Evolutionary conservation across 805 yeast species (phyloP).

Genomic region (Starmerella floricola): DNA sequence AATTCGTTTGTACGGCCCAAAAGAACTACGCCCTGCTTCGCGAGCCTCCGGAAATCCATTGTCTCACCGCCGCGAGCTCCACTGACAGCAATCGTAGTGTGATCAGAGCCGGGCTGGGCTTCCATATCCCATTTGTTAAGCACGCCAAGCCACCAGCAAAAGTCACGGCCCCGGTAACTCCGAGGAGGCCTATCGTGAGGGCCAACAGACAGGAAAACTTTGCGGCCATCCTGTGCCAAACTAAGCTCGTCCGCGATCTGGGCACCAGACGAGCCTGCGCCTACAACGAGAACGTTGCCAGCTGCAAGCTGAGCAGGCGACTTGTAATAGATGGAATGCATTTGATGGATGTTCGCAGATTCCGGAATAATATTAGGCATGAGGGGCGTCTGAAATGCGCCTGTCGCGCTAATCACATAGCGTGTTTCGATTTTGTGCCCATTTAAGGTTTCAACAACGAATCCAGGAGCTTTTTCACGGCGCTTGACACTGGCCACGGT

Average conservation of each 20-base stretch:
- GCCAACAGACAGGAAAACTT: slow-evolving; percentile 15
- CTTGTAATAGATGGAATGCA: slow-evolving; percentile 16
- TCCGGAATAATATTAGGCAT: slow-evolving; percentile 14
- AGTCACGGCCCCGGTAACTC: slow-evolving; percentile 18
- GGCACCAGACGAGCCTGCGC: slow-evolving; percentile 20
- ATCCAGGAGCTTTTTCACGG: slow-evolving; percentile 3
- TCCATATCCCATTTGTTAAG: slow-evolving; percentile 19
- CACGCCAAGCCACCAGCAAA: slow-evolving; percentile 21
- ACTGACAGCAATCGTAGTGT: slow-evolving; percentile 20
- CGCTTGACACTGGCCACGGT: slow-evolving; percentile 6
- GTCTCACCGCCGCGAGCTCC: slow-evolving; percentile 19
- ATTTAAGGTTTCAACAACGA: slow-evolving; percentile 4
- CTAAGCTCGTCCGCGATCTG: slow-evolving; percentile 19
- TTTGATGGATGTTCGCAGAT: slow-evolving; percentile 2
- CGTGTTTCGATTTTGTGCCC: background rate
- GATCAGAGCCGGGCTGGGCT: slow-evolving; percentile 7
- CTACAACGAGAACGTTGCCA: slow-evolving; percentile 17
- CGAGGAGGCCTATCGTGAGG: slow-evolving; percentile 19
- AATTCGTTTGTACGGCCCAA: slow-evolving; percentile 14
- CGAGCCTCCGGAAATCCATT: slow-evolving; percentile 18
- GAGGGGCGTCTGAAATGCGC: slow-evolving; percentile 17
- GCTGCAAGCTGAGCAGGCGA: slow-evolving; percentile 12
- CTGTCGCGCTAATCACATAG: slow-evolving; percentile 17
- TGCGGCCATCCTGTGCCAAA: background rate
- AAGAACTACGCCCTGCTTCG: slow-evolving; percentile 11